Evolutionary conservation across 345 rosid genomes (phyloP), one percentile per base, ranked within the genome.

Genomic region (Moringa oleifera): DNA sequence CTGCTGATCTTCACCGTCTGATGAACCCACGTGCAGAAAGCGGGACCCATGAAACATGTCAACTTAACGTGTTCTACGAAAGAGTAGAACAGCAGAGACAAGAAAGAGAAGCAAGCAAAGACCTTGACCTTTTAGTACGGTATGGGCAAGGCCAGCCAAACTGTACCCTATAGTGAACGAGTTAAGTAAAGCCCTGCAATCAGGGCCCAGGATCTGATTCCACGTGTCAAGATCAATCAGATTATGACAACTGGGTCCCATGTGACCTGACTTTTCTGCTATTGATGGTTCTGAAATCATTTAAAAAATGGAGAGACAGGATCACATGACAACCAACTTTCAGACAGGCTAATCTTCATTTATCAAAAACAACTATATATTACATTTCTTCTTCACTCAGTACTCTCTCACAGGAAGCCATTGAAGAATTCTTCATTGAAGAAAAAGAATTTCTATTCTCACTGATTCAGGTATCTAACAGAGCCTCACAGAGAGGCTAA

Each of bases 391-490:
- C 25, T 19, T 55, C 31, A 25, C 18, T 57, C 68, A 57, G 33
- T 23, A 61, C 55, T 25, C 41, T 58, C 33, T 62, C 58, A 2
- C 12, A 2, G 10, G 53, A 50, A 56, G 74, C 52, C 65, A 73
- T 25, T 46, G 16, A 66, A 41, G 47, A 41, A 59, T 51, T 68
- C 5, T 11, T 2, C 0, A 20, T 23, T 18, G 28, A 28, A 53
- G 68, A 75, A 16, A 65, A 72, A 70, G 51, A 61, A 53, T 52
- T 65, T 46, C 7, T 31, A 18, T 33, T 59, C n/a, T 53, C 19
- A 57, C 62, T 64, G 66, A 59, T 68, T 46, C 59, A 53, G 63
- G 72, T 56, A 68, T 59, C 74, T 68, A 56, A 59, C 61, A 65
- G 25, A 64, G n/a, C n/a, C n/a, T n/a, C 69, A 37, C 45, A 51